These are phyloP conservation scores for Aspergillus pseudotamarii DNA, from an alignment of 2,329 filamentous ascomycete species.

Conservation along the genomic window DNA sequence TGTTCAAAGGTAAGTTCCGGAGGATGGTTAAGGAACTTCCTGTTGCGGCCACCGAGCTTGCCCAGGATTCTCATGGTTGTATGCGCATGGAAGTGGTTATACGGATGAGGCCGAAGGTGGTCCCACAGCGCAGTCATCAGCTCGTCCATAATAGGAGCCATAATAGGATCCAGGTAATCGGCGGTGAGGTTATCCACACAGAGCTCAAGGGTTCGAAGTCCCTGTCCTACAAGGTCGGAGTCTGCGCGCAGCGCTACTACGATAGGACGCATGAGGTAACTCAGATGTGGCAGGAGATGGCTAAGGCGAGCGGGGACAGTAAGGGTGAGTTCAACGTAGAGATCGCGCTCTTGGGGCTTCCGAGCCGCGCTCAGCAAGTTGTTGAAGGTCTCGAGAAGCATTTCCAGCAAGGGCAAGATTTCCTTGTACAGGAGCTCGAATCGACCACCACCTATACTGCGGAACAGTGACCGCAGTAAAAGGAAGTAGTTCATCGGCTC, in stretches of 20 bases:
- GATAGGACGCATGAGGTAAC: constrained; percentile 93
- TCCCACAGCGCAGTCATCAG: constrained; percentile 98
- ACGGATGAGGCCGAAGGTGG: constrained; percentile 88
- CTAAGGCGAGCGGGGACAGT: constrained; percentile 94
- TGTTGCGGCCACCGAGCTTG: constrained; percentile 91
- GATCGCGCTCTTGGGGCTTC: constrained; percentile 85
- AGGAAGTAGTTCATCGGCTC: constrained; percentile 99
- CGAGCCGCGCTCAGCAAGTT: constrained; percentile 88
- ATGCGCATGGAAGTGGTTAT: constrained; percentile 96
- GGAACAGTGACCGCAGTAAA: constrained; percentile 85
- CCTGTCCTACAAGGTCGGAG: constrained; percentile 91
- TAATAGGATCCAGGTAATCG: constrained; percentile 97
- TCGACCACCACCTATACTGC: constrained; percentile 94
- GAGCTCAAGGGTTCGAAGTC: constrained; percentile 86
- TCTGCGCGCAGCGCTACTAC: constrained; percentile 93
- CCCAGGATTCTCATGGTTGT: constrained; percentile 97
- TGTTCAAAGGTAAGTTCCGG: constrained; percentile 80
- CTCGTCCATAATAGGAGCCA: constrained; percentile 98
- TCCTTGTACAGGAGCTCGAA: constrained; percentile 99
- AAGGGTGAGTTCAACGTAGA: constrained; percentile 95
- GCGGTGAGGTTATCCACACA: constrained; percentile 98
- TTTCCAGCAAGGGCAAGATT: constrained; percentile 91
- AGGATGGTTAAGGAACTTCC: constrained; percentile 91
- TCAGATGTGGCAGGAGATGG: constrained; percentile 91
- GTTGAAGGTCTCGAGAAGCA: constrained; percentile 96